Evolutionary conservation across 768 basidiomycete genomes (phyloP).

Genomic region (Mycena floridula): DNA sequence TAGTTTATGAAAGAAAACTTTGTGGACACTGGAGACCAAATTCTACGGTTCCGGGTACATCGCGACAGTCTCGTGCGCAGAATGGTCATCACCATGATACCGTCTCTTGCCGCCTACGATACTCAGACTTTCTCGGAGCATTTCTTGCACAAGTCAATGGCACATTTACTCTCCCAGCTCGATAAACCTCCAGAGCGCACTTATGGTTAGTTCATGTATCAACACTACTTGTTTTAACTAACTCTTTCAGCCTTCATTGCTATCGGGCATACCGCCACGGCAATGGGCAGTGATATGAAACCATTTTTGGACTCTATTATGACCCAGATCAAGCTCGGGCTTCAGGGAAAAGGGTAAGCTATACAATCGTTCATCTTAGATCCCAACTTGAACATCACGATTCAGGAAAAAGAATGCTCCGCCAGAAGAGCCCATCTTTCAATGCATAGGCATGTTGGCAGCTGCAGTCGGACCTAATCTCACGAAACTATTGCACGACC

Average conservation of each 20-base stretch:
- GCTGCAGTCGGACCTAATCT: constrained; percentile 93
- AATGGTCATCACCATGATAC: constrained; percentile 94
- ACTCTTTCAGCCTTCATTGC: constrained; percentile 76
- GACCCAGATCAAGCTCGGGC: constrained; percentile 80
- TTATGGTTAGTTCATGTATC: constrained; percentile 80
- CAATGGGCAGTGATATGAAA: constrained; percentile 93
- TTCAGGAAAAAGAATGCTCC: constrained; percentile 81
- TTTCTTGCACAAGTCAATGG: constrained; percentile 93
- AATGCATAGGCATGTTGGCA: constrained; percentile 96
- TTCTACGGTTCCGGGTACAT: constrained; percentile 82
- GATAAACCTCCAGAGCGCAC: constrained; percentile 86
- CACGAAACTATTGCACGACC: constrained; percentile 92
- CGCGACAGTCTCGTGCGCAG: constrained; percentile 85
- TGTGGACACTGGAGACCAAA: constrained; percentile 81
- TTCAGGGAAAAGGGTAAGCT: constrained; percentile 77
- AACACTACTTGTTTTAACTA: constrained; percentile 6
- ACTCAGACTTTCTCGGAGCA: constrained; percentile 87
- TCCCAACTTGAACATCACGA: neutral
- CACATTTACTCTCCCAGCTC: constrained; percentile 79
- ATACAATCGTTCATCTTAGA: neutral
- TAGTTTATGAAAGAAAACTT: constrained; percentile 90
- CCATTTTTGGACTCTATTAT: constrained; percentile 91
- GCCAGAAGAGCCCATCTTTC: constrained; percentile 92
- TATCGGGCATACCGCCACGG: constrained; percentile 90
- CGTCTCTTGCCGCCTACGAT: constrained; percentile 91